These are phyloP conservation scores for Halophytophthora batemanensis DNA, from an alignment of 352 stramenopile species.

Conservation along the genomic window DNA sequence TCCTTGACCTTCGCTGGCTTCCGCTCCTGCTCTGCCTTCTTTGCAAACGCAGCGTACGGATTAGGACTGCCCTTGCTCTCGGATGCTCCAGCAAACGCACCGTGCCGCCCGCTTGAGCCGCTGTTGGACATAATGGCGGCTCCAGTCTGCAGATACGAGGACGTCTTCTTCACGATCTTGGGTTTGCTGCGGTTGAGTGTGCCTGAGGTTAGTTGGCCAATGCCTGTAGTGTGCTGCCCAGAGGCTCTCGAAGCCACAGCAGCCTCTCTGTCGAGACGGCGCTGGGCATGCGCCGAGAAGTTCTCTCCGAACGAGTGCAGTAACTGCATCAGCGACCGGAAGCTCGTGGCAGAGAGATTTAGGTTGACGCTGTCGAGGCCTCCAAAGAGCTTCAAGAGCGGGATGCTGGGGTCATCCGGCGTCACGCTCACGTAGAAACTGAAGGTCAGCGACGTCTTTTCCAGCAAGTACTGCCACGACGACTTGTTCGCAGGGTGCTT, in stretches of 20 bases:
- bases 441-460: conserved; percentile 73
- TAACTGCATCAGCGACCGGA: conserved; percentile 53
- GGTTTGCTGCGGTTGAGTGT: conserved; percentile 24
- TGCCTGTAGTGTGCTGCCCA: conserved; percentile 5
- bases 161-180: conserved; percentile 25
- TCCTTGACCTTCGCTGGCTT: conserved; percentile 46
- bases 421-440: conserved; percentile 77
- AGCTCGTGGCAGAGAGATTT: conserved; percentile 67
- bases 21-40: conserved; percentile 33
- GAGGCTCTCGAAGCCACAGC: conserved; percentile 4
- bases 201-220: conserved; percentile 6
- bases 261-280: conserved; percentile 22
- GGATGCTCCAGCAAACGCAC: conserved; percentile 3
- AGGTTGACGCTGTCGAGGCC: conserved; percentile 65
- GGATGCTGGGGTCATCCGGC: conserved; percentile 72
- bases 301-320: conserved; percentile 73
- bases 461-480: conserved; percentile 56
- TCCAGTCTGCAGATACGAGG: conserved; percentile 24
- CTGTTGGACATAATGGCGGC: conserved; percentile 22
- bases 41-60: conserved; percentile 34
- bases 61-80: conserved; percentile 17
- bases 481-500: conserved; percentile 19
- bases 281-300: conserved; percentile 43
- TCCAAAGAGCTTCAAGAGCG: conserved; percentile 73
- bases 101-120: conserved; percentile 16